Percentiles rank a stretch among this genome's conserved stretches.
Conservation (phyloP, 257 asterid species). For the Henckelia pumila region DNA sequence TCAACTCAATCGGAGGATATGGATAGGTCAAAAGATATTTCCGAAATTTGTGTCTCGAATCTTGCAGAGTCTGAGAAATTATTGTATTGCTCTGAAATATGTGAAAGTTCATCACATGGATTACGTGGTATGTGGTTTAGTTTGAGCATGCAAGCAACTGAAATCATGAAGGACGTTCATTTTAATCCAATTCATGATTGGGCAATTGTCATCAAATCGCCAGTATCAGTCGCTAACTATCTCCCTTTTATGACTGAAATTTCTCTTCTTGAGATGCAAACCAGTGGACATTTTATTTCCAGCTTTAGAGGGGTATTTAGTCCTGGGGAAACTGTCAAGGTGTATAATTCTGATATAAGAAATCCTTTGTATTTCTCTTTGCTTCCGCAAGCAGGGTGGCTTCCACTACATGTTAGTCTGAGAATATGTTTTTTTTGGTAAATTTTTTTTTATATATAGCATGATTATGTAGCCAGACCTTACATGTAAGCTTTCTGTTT, state of each 20-base stretch:
- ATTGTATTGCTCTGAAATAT: slow-evolving; percentile 52
- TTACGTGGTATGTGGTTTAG: slow-evolving; percentile 77
- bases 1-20: slow-evolving; percentile 48
- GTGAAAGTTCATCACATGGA: slow-evolving; percentile 70
- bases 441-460: slow-evolving; percentile 10
- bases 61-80: slow-evolving; percentile 71
- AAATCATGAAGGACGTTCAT: slow-evolving; percentile 67
- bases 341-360: slow-evolving; percentile 76
- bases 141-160: slow-evolving; percentile 73
- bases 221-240: slow-evolving; percentile 67
- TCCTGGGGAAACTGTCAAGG: slow-evolving; percentile 78
- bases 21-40: slow-evolving; percentile 38
- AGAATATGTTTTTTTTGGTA: slow-evolving; percentile 1
- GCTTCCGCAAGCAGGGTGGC: slow-evolving; percentile 98
- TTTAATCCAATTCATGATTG: slow-evolving; percentile 79
- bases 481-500: slow-evolving; percentile 23
- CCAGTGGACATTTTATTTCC: slow-evolving; percentile 70
- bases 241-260: slow-evolving; percentile 89
- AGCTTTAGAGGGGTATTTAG: slow-evolving; percentile 70
- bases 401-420: slow-evolving; percentile 68
- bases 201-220: slow-evolving; percentile 75
- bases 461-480: slow-evolving; percentile 25
- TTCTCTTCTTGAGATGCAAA: slow-evolving; percentile 91
- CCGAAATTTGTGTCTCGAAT: slow-evolving; percentile 62
- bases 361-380: slow-evolving; percentile 74